A percentile compares a stretch with the other conserved stretches of the same genome.
Evolutionary conservation across 1,284 basidiomycete species (phyloP).

Genomic region (Pterula multifida): DNA sequence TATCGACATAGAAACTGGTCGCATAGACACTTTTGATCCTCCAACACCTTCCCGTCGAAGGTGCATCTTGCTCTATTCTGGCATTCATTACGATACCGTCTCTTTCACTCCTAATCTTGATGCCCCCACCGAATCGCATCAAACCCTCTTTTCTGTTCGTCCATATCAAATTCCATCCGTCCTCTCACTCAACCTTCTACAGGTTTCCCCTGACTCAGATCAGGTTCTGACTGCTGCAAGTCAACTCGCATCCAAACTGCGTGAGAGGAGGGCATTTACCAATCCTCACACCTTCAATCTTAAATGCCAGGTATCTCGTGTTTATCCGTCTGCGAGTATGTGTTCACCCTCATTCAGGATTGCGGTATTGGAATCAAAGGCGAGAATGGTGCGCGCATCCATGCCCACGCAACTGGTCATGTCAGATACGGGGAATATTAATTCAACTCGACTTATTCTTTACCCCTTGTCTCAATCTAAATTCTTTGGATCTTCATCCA

Average conservation of each 20-base stretch:
- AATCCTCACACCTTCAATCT: conserved; percentile 87
- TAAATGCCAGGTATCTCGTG: conserved; percentile 59
- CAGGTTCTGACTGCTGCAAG: conserved; percentile 53
- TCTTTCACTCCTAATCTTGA: conserved; percentile 68
- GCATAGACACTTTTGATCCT: conserved; percentile 77
- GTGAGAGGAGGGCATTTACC: conserved; percentile 72
- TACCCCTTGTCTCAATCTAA: conserved; percentile 52
- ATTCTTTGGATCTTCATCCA: conserved; percentile 22
- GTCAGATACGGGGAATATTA: conserved; percentile 82
- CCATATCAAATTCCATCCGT: background rate
- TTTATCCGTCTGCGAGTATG: background rate
- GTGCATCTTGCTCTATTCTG: conserved; percentile 77
- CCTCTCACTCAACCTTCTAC: conserved; percentile 8
- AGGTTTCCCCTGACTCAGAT: conserved; percentile 29
- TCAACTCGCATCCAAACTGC: conserved; percentile 60
- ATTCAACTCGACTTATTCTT: background rate
- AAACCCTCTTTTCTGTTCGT: conserved; percentile 67
- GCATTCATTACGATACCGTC: conserved; percentile 89
- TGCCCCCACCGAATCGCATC: conserved; percentile 78
- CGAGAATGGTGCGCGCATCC: conserved; percentile 82
- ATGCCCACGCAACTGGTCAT: conserved; percentile 83
- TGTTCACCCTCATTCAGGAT: conserved; percentile 25
- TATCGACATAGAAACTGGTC: conserved; percentile 84
- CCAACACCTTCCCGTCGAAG: conserved; percentile 21
- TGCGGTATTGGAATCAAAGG: conserved; percentile 77